These are phyloP conservation scores for Penicillium herquei DNA, from an alignment of 495 filamentous ascomycete species.

Conservation along the genomic window DNA sequence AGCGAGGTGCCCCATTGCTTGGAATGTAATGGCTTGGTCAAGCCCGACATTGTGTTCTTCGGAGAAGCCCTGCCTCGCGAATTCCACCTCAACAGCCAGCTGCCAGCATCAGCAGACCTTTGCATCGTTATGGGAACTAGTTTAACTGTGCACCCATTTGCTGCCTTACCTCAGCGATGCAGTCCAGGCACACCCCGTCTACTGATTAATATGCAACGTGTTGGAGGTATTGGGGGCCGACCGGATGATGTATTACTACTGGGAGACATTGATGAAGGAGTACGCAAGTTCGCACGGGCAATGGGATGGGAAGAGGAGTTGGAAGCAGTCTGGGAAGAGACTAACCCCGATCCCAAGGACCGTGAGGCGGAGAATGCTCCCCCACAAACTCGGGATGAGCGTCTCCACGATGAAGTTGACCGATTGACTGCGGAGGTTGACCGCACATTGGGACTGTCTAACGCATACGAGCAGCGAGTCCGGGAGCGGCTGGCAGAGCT, in stretches of 20 bases:
- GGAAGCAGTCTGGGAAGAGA: constrained; percentile 63
- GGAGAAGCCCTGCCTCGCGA: constrained; percentile 74
- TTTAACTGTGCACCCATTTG: constrained; percentile 85
- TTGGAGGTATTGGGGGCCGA: constrained; percentile 73
- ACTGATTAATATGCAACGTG: constrained; percentile 84
- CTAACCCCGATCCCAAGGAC: constrained; percentile 41
- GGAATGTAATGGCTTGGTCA: constrained; percentile 77
- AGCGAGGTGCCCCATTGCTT: constrained; percentile 68
- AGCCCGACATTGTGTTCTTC: constrained; percentile 98
- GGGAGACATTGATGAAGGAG: constrained; percentile 77
- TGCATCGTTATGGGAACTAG: constrained; percentile 92
- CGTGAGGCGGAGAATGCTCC: constrained; percentile 32
- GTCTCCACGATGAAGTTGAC: constrained; percentile 52
- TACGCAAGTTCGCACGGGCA: constrained; percentile 76
- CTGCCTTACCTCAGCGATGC: constrained; percentile 64
- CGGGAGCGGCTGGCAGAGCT: constrained; percentile 33
- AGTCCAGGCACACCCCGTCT: constrained; percentile 65
- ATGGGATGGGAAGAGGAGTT: constrained; percentile 88
- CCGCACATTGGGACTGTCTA: constrained; percentile 45
- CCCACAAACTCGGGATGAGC: constrained; percentile 51
- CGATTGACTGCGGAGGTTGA: constrained; percentile 55
- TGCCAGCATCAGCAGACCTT: constrained; percentile 68
- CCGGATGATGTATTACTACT: constrained; percentile 74
- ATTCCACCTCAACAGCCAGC: constrained; percentile 60
- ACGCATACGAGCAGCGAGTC: constrained; percentile 43